Evolutionary conservation across 768 basidiomycete species (phyloP).

Genomic region (Termitomyces sp.): DNA sequence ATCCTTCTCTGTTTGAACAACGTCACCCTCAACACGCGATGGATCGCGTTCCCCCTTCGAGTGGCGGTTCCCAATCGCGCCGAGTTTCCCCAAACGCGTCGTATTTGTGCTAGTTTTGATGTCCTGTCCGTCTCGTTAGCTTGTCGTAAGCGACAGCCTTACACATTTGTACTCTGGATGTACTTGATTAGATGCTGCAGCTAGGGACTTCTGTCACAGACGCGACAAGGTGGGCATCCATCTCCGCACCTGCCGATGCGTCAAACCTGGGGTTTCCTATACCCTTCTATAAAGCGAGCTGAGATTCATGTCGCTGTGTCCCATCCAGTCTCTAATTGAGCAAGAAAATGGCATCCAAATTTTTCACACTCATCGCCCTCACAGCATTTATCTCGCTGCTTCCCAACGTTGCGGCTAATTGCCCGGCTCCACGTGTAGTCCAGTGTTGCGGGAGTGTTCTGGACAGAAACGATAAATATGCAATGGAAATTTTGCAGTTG

Average conservation of each 20-base stretch:
- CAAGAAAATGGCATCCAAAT: background rate
- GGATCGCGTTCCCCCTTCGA: too few species aligned
- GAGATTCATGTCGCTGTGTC: background rate
- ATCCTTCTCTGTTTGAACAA: too few species aligned
- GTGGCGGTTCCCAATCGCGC: too few species aligned
- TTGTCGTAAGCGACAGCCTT: too few species aligned
- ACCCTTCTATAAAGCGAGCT: background rate
- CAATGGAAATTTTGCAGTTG: background rate
- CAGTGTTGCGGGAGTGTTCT: slow-evolving; percentile 4
- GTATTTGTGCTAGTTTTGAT: too few species aligned
- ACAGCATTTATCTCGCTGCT: background rate
- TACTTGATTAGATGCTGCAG: too few species aligned
- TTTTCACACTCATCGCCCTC: background rate
- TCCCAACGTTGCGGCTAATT: slow-evolving; percentile 1
- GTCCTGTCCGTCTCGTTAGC: too few species aligned
- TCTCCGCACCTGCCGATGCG: background rate
- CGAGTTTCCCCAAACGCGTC: too few species aligned
- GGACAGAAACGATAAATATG: background rate
- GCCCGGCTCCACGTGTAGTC: slow-evolving; percentile 3
- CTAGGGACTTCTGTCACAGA: background rate
- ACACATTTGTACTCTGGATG: background rate
- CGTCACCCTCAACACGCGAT: too few species aligned
- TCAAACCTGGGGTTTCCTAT: background rate
- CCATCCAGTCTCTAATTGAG: background rate
- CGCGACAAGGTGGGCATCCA: background rate